Base-by-base conservation (phyloP, 2,329 filamentous ascomycete species). In the Pseudopyricularia javanii region DNA sequence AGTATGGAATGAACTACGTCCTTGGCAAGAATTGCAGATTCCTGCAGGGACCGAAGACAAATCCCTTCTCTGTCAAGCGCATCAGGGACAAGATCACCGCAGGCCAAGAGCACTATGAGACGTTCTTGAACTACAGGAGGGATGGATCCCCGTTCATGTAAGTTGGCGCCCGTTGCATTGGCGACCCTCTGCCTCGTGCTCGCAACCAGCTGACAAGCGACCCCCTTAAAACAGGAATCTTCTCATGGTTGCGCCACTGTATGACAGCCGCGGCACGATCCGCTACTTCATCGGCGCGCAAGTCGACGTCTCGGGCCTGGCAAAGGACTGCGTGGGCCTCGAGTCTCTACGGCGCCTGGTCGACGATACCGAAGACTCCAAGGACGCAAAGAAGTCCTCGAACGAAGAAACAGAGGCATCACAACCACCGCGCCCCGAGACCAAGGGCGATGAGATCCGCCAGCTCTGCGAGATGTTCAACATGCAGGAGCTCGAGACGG, bases 11-110 rank as follows among this genome's bases (percentile, higher is more conserved):
- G 68, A 76, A 74, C 53, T 88, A 90, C 62, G 78, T 82, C 3
- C 77, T 91, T 17, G 86, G 86, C 0, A 79, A 84, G 32, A 91
- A 91, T 57, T 90, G 86, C 59, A 80, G 86, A 7, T 90, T 91
- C 60, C 74, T 91, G 2, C 86, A 90, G 63, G 86, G 87, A 0
- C 85, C 85, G 0, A 79, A 78, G 59, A 89, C 86, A 6, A 85
- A 84, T 57, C 72, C 71, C 0, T 74, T 76, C 56, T 85, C 81
- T 50, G 72, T 86, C 0, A 67, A 72, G 52, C 73, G 87, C 52
- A 70, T 91, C 11, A 72, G 76, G 32, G 76, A 84, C 40, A 81
- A 80, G 28, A 67, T 85, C 11, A 64, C 72, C 7, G 76, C 73
- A 1, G 83, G 83, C n/a, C 75, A 79, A 58, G 86, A 90, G 59